Evolutionary conservation across 179 eudicot species (phyloP), one percentile per base, ranked within the genome.

Genomic region (Gypsophila paniculata): DNA sequence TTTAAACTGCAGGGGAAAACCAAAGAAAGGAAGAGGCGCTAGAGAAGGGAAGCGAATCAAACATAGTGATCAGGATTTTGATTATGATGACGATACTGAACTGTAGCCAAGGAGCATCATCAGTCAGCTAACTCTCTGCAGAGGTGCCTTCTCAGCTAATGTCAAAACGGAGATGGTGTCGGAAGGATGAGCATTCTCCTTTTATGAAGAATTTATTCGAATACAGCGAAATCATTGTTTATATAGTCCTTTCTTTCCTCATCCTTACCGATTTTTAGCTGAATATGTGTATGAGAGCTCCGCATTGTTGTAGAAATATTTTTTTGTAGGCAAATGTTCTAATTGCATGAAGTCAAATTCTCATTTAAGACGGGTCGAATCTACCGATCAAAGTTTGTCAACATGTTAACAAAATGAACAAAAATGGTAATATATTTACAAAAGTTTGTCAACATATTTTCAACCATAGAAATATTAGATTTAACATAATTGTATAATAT

Each of bases 1-100:
- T 55, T 36, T 19, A 11, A 12, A 55, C 68, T 46, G 53, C 76
- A 92, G 98, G 74, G 98, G 97, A 49, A 91, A 93, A 77, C 93
- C 90, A 11, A 93, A 79, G 88, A 89, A 79, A 78, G 96, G 98
- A 21, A 88, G 98, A 80, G 90, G 86, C 14, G 96, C 85, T 14
- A 84, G 96, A 72, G 98, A 92, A 75, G 92, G 86, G 65, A 92
- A 86, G 83, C 84, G 95, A 82, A 76, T 77, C 73, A 85, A 82
- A 79, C 96, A 84, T 46, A 81, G 85, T 55, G 91, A 91, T 82
- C 91, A 85, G 21, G 98, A 93, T 80, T 91, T 82, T 39, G 96
- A 93, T 83, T 93, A 89, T 75, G 97, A 93, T 74, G 96, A 91
- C 71, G 98, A 93, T 66, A 81, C 90, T 29, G 93, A 83, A 42